A percentile compares a stretch with the other conserved stretches of the same genome.
These are phyloP conservation scores for Ustilago nuda DNA, from an alignment of 1,284 basidiomycete genomes.

Conservation along the genomic window DNA sequence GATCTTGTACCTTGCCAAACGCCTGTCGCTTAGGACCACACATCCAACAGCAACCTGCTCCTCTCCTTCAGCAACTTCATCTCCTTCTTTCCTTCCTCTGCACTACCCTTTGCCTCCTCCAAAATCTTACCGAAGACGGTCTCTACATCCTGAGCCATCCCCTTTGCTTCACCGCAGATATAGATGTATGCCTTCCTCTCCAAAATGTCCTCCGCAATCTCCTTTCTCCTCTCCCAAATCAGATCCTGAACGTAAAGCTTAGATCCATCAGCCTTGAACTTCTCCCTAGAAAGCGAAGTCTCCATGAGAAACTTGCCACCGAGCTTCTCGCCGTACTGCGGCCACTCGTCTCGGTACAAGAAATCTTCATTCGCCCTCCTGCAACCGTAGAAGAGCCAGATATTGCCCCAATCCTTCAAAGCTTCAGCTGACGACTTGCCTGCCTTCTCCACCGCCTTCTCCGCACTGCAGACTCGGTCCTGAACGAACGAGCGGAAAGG, in stretches of 20 bases:
- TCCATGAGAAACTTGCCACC: slow-evolving; percentile 90
- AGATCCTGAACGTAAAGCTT: slow-evolving; percentile 97
- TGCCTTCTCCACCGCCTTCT: slow-evolving; percentile 87
- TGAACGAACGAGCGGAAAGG: slow-evolving; percentile 99
- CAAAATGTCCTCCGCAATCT: slow-evolving; percentile 86
- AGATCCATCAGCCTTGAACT: slow-evolving; percentile 80
- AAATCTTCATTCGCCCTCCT: slow-evolving; percentile 87
- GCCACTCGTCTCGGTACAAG: slow-evolving; percentile 95
- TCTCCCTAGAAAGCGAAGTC: slow-evolving; percentile 87
- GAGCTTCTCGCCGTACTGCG: slow-evolving; percentile 84
- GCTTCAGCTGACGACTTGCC: slow-evolving; percentile 87
- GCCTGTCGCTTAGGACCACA: slow-evolving; percentile 26
- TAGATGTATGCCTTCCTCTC: slow-evolving; percentile 86
- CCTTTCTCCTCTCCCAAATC: slow-evolving; percentile 68
- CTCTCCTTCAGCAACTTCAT: slow-evolving; percentile 60
- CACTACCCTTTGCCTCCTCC: slow-evolving; percentile 91
- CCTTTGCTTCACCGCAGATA: slow-evolving; percentile 91
- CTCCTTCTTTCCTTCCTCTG: slow-evolving; percentile 72
- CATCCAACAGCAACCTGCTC: slow-evolving; percentile 47
- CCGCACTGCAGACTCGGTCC: slow-evolving; percentile 93
- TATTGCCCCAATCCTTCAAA: slow-evolving; percentile 91
- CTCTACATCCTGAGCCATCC: slow-evolving; percentile 95
- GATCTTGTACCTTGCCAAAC: not conserved
- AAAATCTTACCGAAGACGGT: slow-evolving; percentile 84
- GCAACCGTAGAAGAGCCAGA: slow-evolving; percentile 96